Evolutionary conservation across 768 basidiomycete genomes (phyloP).

Genomic region (Cubamyces lactineus): DNA sequence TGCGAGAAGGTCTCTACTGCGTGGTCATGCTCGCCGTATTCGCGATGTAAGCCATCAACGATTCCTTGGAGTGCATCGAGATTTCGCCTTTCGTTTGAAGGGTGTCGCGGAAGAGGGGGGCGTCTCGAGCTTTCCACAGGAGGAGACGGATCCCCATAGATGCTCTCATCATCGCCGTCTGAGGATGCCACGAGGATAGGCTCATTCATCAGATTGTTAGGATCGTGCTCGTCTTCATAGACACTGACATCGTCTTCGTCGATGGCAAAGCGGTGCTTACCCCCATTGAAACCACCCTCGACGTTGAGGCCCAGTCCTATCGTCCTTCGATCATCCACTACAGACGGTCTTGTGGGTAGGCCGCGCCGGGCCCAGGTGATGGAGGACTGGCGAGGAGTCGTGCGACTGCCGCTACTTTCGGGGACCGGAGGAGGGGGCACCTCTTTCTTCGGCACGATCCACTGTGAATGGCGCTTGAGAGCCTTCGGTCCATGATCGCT

Average conservation of each 20-base stretch:
- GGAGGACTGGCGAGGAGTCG: neutral
- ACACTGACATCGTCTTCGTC: constrained; percentile 26
- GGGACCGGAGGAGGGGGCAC: neutral
- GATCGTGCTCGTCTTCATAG: constrained; percentile 23
- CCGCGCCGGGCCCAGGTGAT: neutral
- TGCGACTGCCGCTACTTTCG: too few species aligned
- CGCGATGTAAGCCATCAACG: constrained; percentile 37
- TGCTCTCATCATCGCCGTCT: constrained; percentile 20
- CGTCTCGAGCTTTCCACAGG: neutral
- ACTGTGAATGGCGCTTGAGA: constrained; percentile 1
- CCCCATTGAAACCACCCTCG: neutral
- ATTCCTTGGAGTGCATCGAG: constrained; percentile 42
- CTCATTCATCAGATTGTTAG: constrained; percentile 6
- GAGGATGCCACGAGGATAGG: neutral
- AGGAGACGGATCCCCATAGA: constrained; percentile 10
- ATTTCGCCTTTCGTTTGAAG: constrained; percentile 27
- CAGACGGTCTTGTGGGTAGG: too few species aligned
- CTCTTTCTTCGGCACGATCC: neutral
- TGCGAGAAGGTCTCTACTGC: neutral
- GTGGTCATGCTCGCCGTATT: constrained; percentile 16
- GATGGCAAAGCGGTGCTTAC: neutral
- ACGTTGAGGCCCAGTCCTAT: constrained; percentile 21
- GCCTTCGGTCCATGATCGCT: constrained; percentile 17
- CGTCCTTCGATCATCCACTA: neutral
- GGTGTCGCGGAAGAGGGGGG: neutral